Conservation (phyloP, 1,139 yeast genomes). For the Candida mesenterica region DNA sequence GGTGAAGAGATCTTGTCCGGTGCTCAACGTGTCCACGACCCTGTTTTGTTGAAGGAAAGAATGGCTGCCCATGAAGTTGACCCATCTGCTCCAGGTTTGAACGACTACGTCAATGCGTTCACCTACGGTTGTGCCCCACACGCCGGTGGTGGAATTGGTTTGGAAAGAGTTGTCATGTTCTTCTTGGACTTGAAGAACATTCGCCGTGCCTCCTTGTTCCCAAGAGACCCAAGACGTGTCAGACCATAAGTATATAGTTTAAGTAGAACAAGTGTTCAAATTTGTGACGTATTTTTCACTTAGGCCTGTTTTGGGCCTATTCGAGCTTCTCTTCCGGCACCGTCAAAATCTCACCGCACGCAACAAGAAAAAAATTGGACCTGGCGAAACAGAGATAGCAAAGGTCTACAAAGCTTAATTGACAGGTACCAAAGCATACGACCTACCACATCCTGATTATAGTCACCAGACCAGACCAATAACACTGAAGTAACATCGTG, state of each 20-base stretch:
- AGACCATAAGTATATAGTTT: slow-evolving; percentile 53
- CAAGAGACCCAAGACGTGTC: slow-evolving; percentile 95
- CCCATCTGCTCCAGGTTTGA: slow-evolving; percentile 75
- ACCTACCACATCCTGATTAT: too few species aligned
- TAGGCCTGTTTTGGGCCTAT: neutral
- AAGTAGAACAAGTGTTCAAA: neutral
- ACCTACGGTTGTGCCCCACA: slow-evolving; percentile 96
- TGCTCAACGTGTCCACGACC: slow-evolving; percentile 98
- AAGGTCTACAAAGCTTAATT: neutral
- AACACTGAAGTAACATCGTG: too few species aligned
- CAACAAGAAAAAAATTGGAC: neutral
- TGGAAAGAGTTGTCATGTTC: slow-evolving; percentile 98
- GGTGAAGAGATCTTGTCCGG: slow-evolving; percentile 99
- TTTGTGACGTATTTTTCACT: neutral
- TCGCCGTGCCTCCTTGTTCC: slow-evolving; percentile 96
- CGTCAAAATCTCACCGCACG: neutral
- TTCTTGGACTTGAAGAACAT: slow-evolving; percentile 94
- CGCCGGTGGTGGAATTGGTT: slow-evolving; percentile 99
- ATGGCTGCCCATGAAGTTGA: slow-evolving; percentile 82
- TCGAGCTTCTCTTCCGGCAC: neutral
- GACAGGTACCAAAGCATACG: neutral
- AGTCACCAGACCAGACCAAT: too few species aligned
- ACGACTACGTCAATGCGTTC: slow-evolving; percentile 91
- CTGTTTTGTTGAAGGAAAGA: slow-evolving; percentile 76
- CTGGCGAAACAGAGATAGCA: neutral